phyloP scores from a whole-genome alignment of 2,329 filamentous ascomycete species.

The Didymella exigua region DNA sequence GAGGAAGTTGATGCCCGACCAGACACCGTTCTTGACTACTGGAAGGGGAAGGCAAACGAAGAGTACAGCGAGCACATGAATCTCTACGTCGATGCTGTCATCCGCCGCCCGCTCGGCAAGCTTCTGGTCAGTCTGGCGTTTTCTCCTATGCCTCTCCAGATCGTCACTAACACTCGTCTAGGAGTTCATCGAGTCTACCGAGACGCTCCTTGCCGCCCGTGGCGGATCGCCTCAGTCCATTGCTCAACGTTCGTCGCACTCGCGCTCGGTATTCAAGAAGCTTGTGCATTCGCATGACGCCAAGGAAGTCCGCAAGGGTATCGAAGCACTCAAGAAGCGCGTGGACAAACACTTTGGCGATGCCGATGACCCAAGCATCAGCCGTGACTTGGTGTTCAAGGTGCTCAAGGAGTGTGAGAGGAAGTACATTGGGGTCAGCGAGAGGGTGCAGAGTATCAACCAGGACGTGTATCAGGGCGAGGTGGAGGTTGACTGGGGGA shows the following conservation, averaged over 20 bases:
- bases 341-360: constrained; percentile 98
- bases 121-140: constrained; percentile 61
- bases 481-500: constrained; percentile 50
- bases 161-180: constrained; percentile 29
- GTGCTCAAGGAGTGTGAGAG: constrained; percentile 66
- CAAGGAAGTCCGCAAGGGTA: constrained; percentile 86
- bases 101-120: constrained; percentile 86
- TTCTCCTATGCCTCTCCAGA: neutral
- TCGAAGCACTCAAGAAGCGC: constrained; percentile 84
- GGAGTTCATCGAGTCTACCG: constrained; percentile 89
- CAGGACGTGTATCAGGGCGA: constrained; percentile 54
- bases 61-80: constrained; percentile 87
- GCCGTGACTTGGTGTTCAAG: constrained; percentile 62
- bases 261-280: constrained; percentile 83
- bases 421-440: constrained; percentile 60
- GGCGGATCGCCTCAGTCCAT: constrained; percentile 62
- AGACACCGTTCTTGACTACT: constrained; percentile 78
- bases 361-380: constrained; percentile 74
- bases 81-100: constrained; percentile 85
- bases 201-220: constrained; percentile 68
- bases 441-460: constrained; percentile 53
- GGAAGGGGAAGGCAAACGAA: constrained; percentile 76
- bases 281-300: constrained; percentile 78
- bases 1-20: constrained; percentile 82
- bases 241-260: constrained; percentile 81